These are phyloP conservation scores for slime mould (Dictyostelium discoideum) DNA, from an alignment of 78 protist species.

Conservation along the genomic window dicty_2.7 NC_007088.5:537501-538000, in stretches of 20 bases:
- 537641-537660: conserved; percentile 27
- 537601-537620: neutral
- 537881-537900: conserved; percentile 85
- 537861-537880: neutral
- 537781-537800: conserved; percentile 3
- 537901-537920: conserved; percentile 54
- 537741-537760: neutral
- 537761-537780: conserved; percentile 6
- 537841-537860: neutral
- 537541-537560: conserved; percentile 63
- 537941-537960: conserved; percentile 54
- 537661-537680: neutral
- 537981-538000: conserved; percentile 48
- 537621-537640: neutral
- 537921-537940: neutral
- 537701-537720: neutral
- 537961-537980: conserved; percentile 18
- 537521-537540: neutral
- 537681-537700: neutral
- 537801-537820: conserved; percentile 60
- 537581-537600: neutral
- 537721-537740: neutral
- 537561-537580: neutral
- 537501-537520: neutral
- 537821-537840: neutral